Conservation (phyloP, 495 filamentous ascomycete genomes). For the Aspergillus baeticus region DNA sequence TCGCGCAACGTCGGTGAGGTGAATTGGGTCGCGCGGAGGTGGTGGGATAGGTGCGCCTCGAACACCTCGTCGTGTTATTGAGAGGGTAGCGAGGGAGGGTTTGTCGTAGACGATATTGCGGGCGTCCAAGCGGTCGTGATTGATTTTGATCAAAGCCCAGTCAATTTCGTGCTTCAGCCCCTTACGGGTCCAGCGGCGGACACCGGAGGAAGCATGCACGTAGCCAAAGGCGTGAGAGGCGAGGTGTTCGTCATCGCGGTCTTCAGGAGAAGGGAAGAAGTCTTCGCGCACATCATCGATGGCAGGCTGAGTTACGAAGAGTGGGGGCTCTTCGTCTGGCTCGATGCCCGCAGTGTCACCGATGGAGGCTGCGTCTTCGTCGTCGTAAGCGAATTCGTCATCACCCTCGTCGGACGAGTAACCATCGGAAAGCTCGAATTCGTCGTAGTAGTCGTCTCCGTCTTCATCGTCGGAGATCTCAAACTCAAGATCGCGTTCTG, state of each 20-base stretch:
- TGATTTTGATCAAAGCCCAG: conserved; percentile 88
- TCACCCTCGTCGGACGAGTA: conserved; percentile 50
- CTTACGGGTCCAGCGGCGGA: conserved; percentile 65
- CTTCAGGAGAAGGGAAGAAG: conserved; percentile 65
- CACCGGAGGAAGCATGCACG: conserved; percentile 84
- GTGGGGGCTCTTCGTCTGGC: conserved; percentile 66
- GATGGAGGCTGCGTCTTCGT: conserved; percentile 61
- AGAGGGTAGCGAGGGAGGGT: conserved; percentile 27
- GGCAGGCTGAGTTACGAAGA: conserved; percentile 82
- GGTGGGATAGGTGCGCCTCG: conserved; percentile 10
- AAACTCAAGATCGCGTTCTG: conserved; percentile 40
- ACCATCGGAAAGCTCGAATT: conserved; percentile 42
- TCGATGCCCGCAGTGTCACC: conserved; percentile 85
- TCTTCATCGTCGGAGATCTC: conserved; percentile 52
- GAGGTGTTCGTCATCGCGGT: conserved; percentile 71
- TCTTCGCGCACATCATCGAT: conserved; percentile 80
- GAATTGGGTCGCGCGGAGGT: conserved; percentile 32
- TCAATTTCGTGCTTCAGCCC: conserved; percentile 87
- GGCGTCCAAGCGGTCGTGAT: conserved; percentile 65
- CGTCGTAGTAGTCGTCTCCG: conserved; percentile 39
- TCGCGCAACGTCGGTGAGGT: conserved; percentile 41
- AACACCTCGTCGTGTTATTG: conserved; percentile 9
- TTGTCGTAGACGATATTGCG: conserved; percentile 62
- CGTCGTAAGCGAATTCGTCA: conserved; percentile 46
- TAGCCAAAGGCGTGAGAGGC: conserved; percentile 75